Conservation (phyloP, 2,329 filamentous ascomycete species). For the Trichoderma endophyticum region DNA sequence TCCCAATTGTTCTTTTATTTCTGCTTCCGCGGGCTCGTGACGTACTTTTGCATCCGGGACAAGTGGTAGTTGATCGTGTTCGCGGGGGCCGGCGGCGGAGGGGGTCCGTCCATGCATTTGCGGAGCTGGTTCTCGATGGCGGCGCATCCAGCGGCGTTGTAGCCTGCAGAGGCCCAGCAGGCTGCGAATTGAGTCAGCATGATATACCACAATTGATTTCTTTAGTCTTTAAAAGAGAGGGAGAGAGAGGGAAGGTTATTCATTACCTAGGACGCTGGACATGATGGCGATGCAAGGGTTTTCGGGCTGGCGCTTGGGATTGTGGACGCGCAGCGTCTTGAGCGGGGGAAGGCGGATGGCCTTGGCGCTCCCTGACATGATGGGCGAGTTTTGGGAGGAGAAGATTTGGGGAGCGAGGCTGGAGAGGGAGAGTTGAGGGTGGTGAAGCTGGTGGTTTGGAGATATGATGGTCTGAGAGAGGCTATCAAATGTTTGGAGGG, state of each 20-base stretch:
- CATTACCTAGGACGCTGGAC: constrained; percentile 53
- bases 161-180: constrained; percentile 80
- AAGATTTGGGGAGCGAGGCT: not conserved
- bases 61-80: constrained; percentile 94
- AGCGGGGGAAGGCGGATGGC: constrained; percentile 58
- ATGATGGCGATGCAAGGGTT: constrained; percentile 56
- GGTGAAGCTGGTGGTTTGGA: not conserved
- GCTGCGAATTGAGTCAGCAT: constrained; percentile 44
- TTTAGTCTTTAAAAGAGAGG: not conserved
- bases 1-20: constrained; percentile 26
- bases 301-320: constrained; percentile 47
- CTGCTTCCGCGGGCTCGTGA: constrained; percentile 48
- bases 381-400: constrained; percentile 18
- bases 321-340: constrained; percentile 51
- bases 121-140: constrained; percentile 59
- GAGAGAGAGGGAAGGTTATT: constrained; percentile 22
- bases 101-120: constrained; percentile 76
- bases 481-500: not conserved
- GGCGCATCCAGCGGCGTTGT: constrained; percentile 58
- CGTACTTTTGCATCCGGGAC: constrained; percentile 68
- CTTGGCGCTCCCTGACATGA: constrained; percentile 46
- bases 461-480: not conserved
- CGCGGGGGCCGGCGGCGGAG: constrained; percentile 45
- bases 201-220: not conserved
- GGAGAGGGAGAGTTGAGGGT: not conserved